Conservation (phyloP, 495 filamentous ascomycete genomes). For the Hypoxylon lenormandii region DNA sequence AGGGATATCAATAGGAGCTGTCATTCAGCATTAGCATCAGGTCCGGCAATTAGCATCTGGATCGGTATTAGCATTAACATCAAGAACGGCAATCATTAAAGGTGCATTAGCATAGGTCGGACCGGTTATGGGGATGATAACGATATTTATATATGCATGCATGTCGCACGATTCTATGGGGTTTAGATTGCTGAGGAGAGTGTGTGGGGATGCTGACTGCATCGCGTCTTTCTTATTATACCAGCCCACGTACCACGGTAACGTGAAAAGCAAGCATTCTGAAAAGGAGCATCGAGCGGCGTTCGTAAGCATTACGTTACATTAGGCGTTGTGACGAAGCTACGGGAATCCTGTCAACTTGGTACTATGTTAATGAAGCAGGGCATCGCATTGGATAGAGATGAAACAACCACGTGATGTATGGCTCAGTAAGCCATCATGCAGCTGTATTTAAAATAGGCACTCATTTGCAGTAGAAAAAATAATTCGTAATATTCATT, state of each 20-base stretch:
- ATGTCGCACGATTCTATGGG: slow-evolving; percentile 21
- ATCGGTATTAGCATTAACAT: slow-evolving; percentile 19
- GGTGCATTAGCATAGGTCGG: slow-evolving; percentile 19
- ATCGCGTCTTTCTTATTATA: not conserved
- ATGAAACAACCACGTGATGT: slow-evolving; percentile 35
- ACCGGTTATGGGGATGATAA: slow-evolving; percentile 24
- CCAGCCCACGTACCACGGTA: not conserved
- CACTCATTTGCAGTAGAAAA: not conserved
- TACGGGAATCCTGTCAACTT: slow-evolving; percentile 5
- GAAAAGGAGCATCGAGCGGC: slow-evolving; percentile 42
- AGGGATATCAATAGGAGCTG: not conserved
- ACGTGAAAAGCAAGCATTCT: slow-evolving; percentile 11
- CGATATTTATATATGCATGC: slow-evolving; percentile 37
- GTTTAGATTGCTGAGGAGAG: slow-evolving; percentile 7
- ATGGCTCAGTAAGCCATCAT: slow-evolving; percentile 17
- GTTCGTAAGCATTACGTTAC: slow-evolving; percentile 44
- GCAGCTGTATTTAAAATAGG: not conserved
- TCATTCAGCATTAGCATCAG: slow-evolving; percentile 1
- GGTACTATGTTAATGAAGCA: slow-evolving; percentile 17
- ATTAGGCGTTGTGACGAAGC: slow-evolving; percentile 36
- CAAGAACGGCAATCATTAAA: slow-evolving; percentile 1
- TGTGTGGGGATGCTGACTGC: slow-evolving; percentile 6
- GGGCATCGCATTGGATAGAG: slow-evolving; percentile 31
- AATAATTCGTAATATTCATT: slow-evolving; percentile 3
- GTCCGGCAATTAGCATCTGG: slow-evolving; percentile 1